These are phyloP conservation scores for Erythrobasidium yunnanense DNA, from an alignment of 768 basidiomycete genomes.

Conservation along the genomic window DNA sequence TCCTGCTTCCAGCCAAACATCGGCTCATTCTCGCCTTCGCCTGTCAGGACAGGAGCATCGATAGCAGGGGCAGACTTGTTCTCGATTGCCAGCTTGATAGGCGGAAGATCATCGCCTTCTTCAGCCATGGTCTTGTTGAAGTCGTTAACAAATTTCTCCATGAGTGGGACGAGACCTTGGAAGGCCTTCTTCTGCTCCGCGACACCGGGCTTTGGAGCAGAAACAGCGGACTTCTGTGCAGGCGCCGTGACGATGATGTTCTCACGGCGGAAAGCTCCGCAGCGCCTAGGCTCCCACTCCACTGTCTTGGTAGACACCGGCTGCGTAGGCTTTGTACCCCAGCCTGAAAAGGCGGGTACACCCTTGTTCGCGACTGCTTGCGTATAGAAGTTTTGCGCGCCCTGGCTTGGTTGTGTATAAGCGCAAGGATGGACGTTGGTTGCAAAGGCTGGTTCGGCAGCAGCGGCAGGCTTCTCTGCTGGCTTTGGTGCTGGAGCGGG, in stretches of 20 bases:
- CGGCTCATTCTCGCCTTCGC: background rate
- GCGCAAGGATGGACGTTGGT: too few species aligned
- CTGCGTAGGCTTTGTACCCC: background rate
- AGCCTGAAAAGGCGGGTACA: background rate
- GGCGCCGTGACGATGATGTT: background rate
- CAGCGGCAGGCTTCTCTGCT: too few species aligned
- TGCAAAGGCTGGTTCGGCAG: too few species aligned
- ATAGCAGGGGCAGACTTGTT: background rate
- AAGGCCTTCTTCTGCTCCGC: background rate
- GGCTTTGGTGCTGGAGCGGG: too few species aligned
- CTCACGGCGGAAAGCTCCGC: background rate
- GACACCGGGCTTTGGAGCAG: background rate
- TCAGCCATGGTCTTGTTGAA: conserved; percentile 50
- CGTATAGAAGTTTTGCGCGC: too few species aligned
- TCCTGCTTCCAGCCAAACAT: background rate
- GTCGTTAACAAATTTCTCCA: conserved; percentile 51
- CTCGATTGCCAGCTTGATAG: too few species aligned
- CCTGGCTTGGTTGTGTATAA: too few species aligned
- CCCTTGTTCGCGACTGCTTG: too few species aligned
- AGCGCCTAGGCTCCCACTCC: too few species aligned
- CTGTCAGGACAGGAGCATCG: background rate
- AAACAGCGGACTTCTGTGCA: background rate
- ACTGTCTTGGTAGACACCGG: too few species aligned
- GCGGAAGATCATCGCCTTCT: too few species aligned
- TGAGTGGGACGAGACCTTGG: conserved; percentile 42